Evolutionary conservation across 23 red algal species (phyloP).

Genomic region (Gracilaria domingensis): DNA sequence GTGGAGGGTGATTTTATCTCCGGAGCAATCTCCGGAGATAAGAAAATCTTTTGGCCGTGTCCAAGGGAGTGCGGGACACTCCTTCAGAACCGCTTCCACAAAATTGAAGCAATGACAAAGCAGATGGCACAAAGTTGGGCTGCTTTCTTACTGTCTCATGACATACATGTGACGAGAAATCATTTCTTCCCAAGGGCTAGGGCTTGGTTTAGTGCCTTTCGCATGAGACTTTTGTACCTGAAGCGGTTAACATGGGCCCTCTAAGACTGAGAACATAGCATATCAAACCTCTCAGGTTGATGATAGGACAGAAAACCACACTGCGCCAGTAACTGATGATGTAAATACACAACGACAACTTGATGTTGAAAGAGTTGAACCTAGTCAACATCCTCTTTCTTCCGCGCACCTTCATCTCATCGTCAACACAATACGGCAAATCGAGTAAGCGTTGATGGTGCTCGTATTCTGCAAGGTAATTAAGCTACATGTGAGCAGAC

Average conservation of each 20-base stretch:
- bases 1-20: too few relatives aligned
- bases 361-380: too few relatives aligned
- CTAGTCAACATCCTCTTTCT: too few relatives aligned
- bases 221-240: neutral
- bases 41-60: too few relatives aligned
- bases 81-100: too few relatives aligned
- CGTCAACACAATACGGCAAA: neutral
- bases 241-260: neutral
- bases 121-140: neutral
- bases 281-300: too few relatives aligned
- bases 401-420: neutral
- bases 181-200: neutral
- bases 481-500: too few relatives aligned
- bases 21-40: too few relatives aligned
- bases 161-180: neutral
- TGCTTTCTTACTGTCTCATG: neutral
- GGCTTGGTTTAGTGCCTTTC: neutral
- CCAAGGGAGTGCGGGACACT: too few relatives aligned
- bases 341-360: neutral
- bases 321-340: neutral
- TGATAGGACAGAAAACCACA: neutral
- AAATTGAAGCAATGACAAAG: slow-evolving; percentile 3
- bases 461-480: too few relatives aligned
- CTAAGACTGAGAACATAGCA: too few relatives aligned
- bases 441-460: too few relatives aligned